phyloP scores from a whole-genome alignment of 2,329 filamentous ascomycete genomes.

The Neopestalotiopsis sp. region DNA sequence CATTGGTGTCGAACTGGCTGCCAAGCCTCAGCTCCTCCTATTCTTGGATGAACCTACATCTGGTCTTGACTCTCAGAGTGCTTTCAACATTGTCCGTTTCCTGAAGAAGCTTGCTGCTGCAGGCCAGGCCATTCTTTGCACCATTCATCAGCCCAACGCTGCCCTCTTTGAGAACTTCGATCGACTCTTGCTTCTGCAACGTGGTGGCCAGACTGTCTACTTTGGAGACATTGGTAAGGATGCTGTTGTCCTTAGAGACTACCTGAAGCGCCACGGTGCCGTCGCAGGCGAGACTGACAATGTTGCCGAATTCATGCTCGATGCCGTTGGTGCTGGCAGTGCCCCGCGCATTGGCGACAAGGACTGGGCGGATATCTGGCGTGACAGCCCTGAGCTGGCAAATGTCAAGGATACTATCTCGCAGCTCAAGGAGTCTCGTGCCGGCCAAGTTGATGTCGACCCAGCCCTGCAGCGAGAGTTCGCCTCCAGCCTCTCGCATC shows the following conservation, averaged over 20 bases:
- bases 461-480: constrained; percentile 73
- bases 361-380: constrained; percentile 85
- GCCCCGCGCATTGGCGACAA: constrained; percentile 73
- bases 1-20: constrained; percentile 87
- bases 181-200: constrained; percentile 77
- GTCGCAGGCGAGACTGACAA: constrained; percentile 61
- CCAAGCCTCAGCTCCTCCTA: constrained; percentile 77
- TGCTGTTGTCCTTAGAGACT: constrained; percentile 71
- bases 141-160: constrained; percentile 89
- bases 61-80: constrained; percentile 74
- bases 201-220: constrained; percentile 82
- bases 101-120: constrained; percentile 78
- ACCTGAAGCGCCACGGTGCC: constrained; percentile 65
- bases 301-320: constrained; percentile 82
- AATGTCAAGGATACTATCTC: constrained; percentile 70
- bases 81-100: constrained; percentile 80
- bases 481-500: constrained; percentile 79
- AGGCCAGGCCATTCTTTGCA: constrained; percentile 88
- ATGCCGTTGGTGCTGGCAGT: constrained; percentile 80
- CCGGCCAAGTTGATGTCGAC: constrained; percentile 46
- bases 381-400: constrained; percentile 72
- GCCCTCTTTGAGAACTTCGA: constrained; percentile 90
- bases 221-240: constrained; percentile 85
- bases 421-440: constrained; percentile 68
- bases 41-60: constrained; percentile 83